A percentile compares a stretch with the other conserved stretches of the same genome.
phyloP scores from a whole-genome alignment of 2,329 filamentous ascomycete species.

The Chaetomiaceae sp. region DNA sequence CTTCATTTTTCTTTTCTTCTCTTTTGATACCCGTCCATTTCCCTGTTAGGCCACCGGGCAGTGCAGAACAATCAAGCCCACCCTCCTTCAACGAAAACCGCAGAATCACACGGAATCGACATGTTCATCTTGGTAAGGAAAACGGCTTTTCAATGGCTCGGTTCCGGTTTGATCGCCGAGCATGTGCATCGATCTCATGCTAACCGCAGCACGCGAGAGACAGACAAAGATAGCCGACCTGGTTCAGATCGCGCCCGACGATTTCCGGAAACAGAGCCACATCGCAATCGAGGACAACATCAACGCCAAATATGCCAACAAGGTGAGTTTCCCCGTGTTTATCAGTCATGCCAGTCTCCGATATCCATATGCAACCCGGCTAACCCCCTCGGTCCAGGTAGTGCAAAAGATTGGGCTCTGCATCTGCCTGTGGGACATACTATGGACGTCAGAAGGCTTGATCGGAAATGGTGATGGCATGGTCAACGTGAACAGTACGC shows the following conservation, averaged over 20 bases:
- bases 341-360: no score
- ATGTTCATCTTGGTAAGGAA: no score
- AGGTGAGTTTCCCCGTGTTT: no score
- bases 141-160: no score
- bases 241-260: conserved; percentile 83
- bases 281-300: conserved; percentile 94
- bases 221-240: conserved; percentile 93
- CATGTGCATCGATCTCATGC: neutral
- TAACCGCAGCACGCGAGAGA: neutral
- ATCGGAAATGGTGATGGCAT: conserved; percentile 90
- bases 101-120: no score
- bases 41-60: no score
- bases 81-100: no score
- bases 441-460: conserved; percentile 84
- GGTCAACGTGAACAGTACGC: conserved; percentile 84
- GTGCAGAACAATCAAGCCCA: no score
- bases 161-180: no score
- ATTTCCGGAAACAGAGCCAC: conserved; percentile 78
- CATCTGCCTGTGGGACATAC: conserved; percentile 85
- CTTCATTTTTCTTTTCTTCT: no score
- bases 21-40: no score
- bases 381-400: conserved; percentile 45
- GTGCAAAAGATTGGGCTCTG: conserved; percentile 94
- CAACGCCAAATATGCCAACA: conserved; percentile 95
- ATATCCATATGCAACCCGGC: neutral